Percentiles rank a stretch among this genome's conserved stretches.
These are phyloP conservation scores for Cladorrhinum sp. DNA, from an alignment of 2,329 filamentous ascomycete species.

Conservation along the genomic window DNA sequence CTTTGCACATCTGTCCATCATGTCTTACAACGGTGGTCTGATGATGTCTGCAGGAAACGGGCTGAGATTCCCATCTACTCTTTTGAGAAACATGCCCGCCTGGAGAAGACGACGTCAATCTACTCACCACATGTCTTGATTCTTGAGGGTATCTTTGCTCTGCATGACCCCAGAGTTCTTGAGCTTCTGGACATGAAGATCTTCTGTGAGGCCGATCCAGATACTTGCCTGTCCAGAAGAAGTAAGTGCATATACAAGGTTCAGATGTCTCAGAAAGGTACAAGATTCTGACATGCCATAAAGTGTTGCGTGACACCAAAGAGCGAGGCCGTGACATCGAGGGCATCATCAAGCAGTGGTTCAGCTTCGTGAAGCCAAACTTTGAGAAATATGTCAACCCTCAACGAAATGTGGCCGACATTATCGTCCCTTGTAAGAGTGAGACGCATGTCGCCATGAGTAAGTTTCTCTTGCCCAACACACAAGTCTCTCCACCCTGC, in stretches of 20 bases:
- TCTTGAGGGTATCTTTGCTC: conserved; percentile 90
- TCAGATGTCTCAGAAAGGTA: neutral
- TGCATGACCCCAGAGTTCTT: conserved; percentile 82
- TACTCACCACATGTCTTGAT: conserved; percentile 97
- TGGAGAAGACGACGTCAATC: conserved; percentile 77
- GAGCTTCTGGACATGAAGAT: conserved; percentile 93
- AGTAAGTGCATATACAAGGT: conserved; percentile 53
- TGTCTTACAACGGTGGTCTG: conserved; percentile 9
- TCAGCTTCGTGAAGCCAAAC: conserved; percentile 92
- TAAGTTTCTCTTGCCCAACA: conserved; percentile 38
- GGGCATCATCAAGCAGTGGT: conserved; percentile 98
- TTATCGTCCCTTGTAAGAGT: conserved; percentile 92
- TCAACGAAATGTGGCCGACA: conserved; percentile 85
- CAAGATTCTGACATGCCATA: conserved; percentile 4
- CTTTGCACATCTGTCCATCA: neutral
- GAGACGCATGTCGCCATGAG: conserved; percentile 91
- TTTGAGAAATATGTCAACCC: conserved; percentile 92
- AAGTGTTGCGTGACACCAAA: conserved; percentile 81
- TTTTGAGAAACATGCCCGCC: conserved; percentile 82
- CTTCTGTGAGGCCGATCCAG: conserved; percentile 93
- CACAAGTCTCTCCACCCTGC: neutral
- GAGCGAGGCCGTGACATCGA: conserved; percentile 89
- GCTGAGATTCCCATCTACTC: conserved; percentile 94
- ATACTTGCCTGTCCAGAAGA: conserved; percentile 86
- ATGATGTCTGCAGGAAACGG: conserved; percentile 58